phyloP scores from a whole-genome alignment of 257 asterid genomes.

The Avicennia marina region DNA sequence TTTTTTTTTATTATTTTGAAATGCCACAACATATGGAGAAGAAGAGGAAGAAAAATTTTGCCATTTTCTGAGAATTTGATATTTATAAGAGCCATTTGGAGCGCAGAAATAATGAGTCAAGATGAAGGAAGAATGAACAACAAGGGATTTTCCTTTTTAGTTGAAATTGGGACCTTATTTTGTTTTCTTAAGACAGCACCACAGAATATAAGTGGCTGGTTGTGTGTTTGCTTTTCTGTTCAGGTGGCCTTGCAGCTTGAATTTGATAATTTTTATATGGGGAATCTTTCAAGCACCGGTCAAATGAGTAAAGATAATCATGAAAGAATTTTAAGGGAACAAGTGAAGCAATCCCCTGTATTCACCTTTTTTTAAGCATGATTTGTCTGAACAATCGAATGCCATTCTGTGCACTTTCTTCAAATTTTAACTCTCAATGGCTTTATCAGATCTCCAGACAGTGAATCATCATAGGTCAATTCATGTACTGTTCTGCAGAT shows the following conservation, averaged over 20 bases:
- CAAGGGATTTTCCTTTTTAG: too few species aligned
- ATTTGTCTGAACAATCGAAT: background rate
- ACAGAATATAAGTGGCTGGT: background rate
- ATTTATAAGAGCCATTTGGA: too few species aligned
- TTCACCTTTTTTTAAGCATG: background rate
- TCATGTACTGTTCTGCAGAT: slow-evolving; percentile 19
- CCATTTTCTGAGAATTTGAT: too few species aligned
- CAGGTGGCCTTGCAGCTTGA: slow-evolving; percentile 2
- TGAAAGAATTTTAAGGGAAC: too few species aligned
- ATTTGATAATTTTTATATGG: background rate
- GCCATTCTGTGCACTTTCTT: slow-evolving; percentile 1
- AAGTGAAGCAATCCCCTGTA: background rate
- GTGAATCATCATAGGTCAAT: background rate
- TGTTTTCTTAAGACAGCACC: too few species aligned
- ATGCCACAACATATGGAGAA: too few species aligned
- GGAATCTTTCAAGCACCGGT: background rate
- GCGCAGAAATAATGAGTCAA: too few species aligned
- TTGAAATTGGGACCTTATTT: too few species aligned
- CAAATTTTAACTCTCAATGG: background rate
- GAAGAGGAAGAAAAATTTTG: too few species aligned
- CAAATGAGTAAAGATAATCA: slow-evolving; percentile 5
- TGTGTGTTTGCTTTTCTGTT: background rate
- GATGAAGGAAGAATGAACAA: too few species aligned
- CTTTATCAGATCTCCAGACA: background rate
- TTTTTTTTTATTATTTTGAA: too few species aligned